phyloP scores from a whole-genome alignment of 352 stramenopile species.

The Pythium phragmiticola region DNA sequence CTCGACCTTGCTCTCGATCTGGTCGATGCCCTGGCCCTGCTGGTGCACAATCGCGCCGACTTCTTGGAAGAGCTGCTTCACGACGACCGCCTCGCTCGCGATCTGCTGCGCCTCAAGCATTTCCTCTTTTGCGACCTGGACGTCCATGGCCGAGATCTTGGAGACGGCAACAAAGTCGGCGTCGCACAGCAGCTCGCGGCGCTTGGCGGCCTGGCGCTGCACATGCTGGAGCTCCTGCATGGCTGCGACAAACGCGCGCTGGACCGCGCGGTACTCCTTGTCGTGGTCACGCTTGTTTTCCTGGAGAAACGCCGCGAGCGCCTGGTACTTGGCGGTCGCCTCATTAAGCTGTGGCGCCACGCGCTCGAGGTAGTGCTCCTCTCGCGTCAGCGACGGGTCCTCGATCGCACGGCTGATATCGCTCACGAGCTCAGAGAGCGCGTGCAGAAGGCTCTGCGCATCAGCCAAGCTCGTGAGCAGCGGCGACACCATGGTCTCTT shows the following conservation, averaged over 20 bases:
- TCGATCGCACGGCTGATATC: conserved; percentile 38
- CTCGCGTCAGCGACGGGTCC: conserved; percentile 39
- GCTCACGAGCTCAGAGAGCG: conserved; percentile 36
- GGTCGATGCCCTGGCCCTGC: conserved; percentile 65
- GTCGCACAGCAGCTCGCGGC: conserved; percentile 67
- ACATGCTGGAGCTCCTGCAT: conserved; percentile 75
- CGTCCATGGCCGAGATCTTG: conserved; percentile 60
- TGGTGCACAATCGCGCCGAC: conserved; percentile 60
- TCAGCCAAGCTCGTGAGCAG: conserved; percentile 48
- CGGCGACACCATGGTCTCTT: conserved; percentile 5
- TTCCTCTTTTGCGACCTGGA: conserved; percentile 78
- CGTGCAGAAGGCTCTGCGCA: conserved; percentile 35
- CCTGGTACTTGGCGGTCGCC: conserved; percentile 58
- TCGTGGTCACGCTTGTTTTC: conserved; percentile 54
- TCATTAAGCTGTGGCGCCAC: conserved; percentile 57
- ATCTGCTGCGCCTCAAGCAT: conserved; percentile 67
- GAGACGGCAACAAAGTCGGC: conserved; percentile 58
- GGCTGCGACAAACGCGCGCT: conserved; percentile 56
- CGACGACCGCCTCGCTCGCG: conserved; percentile 53
- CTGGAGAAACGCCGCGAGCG: conserved; percentile 59
- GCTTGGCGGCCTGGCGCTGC: conserved; percentile 47
- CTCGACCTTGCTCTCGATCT: conserved; percentile 76
- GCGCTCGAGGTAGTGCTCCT: conserved; percentile 51
- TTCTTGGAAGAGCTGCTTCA: conserved; percentile 72
- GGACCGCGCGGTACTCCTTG: conserved; percentile 49